Evolutionary conservation across 2,329 filamentous ascomycete species (phyloP).

Genomic region (Metarhizium album): DNA sequence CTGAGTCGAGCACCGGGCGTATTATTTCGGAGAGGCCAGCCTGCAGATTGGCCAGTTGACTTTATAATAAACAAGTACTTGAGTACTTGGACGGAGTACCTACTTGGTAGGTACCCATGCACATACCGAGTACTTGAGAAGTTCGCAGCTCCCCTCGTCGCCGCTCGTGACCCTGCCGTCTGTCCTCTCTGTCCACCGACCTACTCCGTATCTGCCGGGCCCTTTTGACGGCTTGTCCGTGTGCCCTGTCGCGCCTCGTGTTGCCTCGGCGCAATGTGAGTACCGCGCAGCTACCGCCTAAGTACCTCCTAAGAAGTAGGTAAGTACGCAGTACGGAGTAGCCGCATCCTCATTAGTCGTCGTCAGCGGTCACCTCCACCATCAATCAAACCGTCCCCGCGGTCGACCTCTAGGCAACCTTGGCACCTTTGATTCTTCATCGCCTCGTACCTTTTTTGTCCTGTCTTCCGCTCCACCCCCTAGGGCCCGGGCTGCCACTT

Average conservation of each 20-base stretch:
- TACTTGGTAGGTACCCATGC: too few species aligned
- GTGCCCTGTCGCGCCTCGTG: not conserved
- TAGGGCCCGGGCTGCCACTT: too few species aligned
- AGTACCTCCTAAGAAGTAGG: too few species aligned
- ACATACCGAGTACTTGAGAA: too few species aligned
- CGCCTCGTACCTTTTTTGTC: not conserved
- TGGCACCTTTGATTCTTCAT: not conserved
- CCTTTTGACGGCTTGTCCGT: not conserved
- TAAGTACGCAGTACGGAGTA: constrained; percentile 4
- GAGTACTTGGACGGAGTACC: too few species aligned
- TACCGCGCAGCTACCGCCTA: too few species aligned
- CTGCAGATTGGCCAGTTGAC: too few species aligned
- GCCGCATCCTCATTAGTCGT: not conserved
- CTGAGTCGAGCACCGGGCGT: too few species aligned
- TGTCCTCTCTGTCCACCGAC: not conserved
- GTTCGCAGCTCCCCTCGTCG: not conserved
- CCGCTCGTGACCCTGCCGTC: not conserved
- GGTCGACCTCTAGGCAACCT: not conserved
- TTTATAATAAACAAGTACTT: too few species aligned
- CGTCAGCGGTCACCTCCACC: not conserved
- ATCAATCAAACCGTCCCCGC: not conserved
- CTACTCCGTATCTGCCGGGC: not conserved
- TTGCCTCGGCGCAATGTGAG: constrained; percentile 13
- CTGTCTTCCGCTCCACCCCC: not conserved
- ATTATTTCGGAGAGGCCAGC: too few species aligned